Evolutionary conservation across 2,329 filamentous ascomycete species (phyloP).

Genomic region (Arthrinium puccinioides): DNA sequence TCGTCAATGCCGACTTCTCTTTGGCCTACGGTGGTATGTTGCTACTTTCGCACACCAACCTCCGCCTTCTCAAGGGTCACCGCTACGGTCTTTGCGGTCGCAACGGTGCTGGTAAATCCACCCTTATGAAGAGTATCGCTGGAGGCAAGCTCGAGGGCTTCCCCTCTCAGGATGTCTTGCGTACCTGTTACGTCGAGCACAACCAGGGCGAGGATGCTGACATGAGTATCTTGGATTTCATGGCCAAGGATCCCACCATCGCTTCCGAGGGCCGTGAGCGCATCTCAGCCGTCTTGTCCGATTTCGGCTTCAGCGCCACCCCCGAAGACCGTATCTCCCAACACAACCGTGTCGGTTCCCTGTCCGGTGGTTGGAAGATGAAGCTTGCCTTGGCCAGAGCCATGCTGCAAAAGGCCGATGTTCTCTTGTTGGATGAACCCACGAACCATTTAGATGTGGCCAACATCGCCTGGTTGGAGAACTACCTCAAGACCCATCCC

Average conservation of each 20-base stretch:
- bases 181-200: slow-evolving; percentile 97
- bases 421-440: slow-evolving; percentile 93
- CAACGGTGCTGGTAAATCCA: slow-evolving; percentile 98
- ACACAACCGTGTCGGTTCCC: slow-evolving; percentile 73
- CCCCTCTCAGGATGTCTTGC: slow-evolving; percentile 82
- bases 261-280: slow-evolving; percentile 70
- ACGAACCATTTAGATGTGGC: slow-evolving; percentile 97
- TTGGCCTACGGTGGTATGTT: slow-evolving; percentile 97
- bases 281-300: slow-evolving; percentile 75
- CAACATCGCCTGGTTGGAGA: slow-evolving; percentile 93
- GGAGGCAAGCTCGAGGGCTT: slow-evolving; percentile 96
- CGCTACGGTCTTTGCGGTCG: slow-evolving; percentile 94
- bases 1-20: slow-evolving; percentile 97
- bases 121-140: slow-evolving; percentile 93
- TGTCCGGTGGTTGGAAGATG: slow-evolving; percentile 99
- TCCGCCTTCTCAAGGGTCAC: slow-evolving; percentile 90
- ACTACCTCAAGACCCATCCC: slow-evolving; percentile 90
- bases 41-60: slow-evolving; percentile 88
- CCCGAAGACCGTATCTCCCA: slow-evolving; percentile 83
- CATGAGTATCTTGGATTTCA: slow-evolving; percentile 90
- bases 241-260: slow-evolving; percentile 81
- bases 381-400: slow-evolving; percentile 93
- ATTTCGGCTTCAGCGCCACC: slow-evolving; percentile 90
- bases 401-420: slow-evolving; percentile 95
- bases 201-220: slow-evolving; percentile 98